Base-by-base conservation (phyloP, 2,329 filamentous ascomycete genomes). In the Hymenoscyphus fraxineus region DNA sequence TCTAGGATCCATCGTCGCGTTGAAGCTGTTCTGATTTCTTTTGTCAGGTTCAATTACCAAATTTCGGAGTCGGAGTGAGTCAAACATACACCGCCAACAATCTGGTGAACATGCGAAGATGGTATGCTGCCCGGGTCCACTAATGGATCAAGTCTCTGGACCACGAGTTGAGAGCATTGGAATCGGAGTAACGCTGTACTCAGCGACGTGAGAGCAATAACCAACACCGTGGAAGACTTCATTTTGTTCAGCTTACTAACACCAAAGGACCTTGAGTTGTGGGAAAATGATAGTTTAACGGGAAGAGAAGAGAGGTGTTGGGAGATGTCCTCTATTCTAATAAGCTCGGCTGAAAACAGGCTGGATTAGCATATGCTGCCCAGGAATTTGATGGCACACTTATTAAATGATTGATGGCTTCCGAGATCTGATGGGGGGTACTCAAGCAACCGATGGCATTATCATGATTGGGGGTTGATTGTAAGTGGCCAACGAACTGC, bases 1-100 rank as follows among this genome's bases (percentile, higher is more conserved):
- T 7, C 62, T 62, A 6, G 71, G 68, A 60, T 75, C 72, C 78
- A 80, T 79, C 27, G 75, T 75, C 9, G 74, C 68, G 65, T 78
- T 78, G 74, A 80, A 78, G 1, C 77, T 75, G 67, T 79, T 77
- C 62, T 66, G 31, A 2, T 15, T 6, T 39, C 9, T 15, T 65
- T 35, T 63, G 61, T 35, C 35, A 35, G 35, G 9, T 6, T 35
- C 35, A 35, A 35, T 6, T 3, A 35, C 19, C 31, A 38, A 54
- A 19, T n/a, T n/a, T n/a, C n/a, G n/a, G n/a, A 47, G 54, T 51
- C 19, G 2, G 32, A 44, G 6, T 32, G 19, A 27, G 12, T 22
- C 12, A 27, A 7, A 67, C 66, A 5, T 58, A 67, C 66, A n/a
- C 67, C 67, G n/a, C 63, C 63, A 56, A 66, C 66, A 16, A 66